Evolutionary conservation across 805 yeast species (phyloP), one percentile per base, ranked within the genome.

Genomic region (Diddensiella transvaalensis): DNA sequence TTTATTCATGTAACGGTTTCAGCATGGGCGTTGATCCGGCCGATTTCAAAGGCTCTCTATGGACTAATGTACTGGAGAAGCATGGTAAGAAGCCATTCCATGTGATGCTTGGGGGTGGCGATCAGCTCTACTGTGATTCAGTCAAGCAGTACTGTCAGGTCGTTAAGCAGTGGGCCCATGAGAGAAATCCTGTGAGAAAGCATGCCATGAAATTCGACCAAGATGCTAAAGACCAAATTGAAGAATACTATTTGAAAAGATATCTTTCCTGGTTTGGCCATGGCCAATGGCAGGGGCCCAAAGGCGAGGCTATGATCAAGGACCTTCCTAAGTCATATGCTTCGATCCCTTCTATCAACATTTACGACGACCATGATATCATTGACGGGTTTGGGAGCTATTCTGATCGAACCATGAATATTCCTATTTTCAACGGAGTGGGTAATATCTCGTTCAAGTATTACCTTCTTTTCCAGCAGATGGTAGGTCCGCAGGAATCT

Each of bases 81-180:
- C 64, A 70, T 15, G 57, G 65, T 4, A 70, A 74, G 35, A 78
- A 77, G 35, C 78, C 74, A 37, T 87, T 87, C 67, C 96, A 91
- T 64, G 97, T 88, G 3, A 90, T 91, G 95, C 71, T 93, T 23
- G 98, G 98, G 23, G 98, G 98, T 45, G 99, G 99, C 26, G 99
- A 91, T 67, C 99, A 91, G 68, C 76, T 91, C 44, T 91, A 91
- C 64, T 81, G 90, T 45, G 99, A 91, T 67, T 74, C 87, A 1
- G 80, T 91, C 56, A 85, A 84, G 64, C 55, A 74, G 18, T 72
- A 78, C 18, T 79, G 83, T 13, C 60, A 74, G 42, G 62, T 63
- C 4, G 54, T 70, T 30, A 67, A 71, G 24, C 63, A 77, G 24
- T 89, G 97, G 96, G 64, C 79, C 23, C 61, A 71, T 23, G 80